Conservation (phyloP, 164 flowering plant species). For the Kingdonia uniflora region DNA sequence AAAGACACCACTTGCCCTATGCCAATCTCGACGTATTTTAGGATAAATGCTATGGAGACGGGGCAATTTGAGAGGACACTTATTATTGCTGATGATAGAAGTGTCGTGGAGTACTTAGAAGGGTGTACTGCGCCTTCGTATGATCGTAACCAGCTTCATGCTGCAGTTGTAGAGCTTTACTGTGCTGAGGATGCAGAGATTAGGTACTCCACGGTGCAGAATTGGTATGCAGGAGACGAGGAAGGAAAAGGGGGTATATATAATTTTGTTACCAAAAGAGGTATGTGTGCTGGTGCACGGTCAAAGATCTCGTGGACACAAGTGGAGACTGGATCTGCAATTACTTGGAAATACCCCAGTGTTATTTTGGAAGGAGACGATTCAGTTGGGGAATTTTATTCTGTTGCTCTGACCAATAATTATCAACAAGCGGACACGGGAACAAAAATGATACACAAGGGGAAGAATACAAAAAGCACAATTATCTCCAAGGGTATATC, state of each 20-base stretch:
- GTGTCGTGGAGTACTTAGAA: conserved; percentile 85
- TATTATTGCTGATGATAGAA: conserved; percentile 81
- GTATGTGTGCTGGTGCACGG: conserved; percentile 63
- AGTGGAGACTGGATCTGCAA: conserved; percentile 96
- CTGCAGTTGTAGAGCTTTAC: conserved; percentile 92
- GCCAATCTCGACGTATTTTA: conserved; percentile 91
- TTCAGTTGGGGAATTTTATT: conserved; percentile 87
- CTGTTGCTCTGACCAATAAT: conserved; percentile 92
- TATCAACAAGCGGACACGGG: too few relatives aligned
- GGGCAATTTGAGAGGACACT: conserved; percentile 98
- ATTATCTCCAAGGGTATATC: conserved; percentile 95
- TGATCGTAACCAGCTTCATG: conserved; percentile 86
- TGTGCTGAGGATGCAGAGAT: conserved; percentile 79
- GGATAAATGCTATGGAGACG: conserved; percentile 83
- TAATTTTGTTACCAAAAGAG: conserved; percentile 92
- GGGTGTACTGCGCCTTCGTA: conserved; percentile 97
- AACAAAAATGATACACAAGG: too few relatives aligned
- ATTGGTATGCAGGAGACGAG: conserved; percentile 95
- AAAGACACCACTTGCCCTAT: conserved; percentile 80
- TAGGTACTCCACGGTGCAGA: conserved; percentile 92
- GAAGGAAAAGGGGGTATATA: conserved; percentile 86
- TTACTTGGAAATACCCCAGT: conserved; percentile 99
- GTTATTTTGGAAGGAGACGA: conserved; percentile 87
- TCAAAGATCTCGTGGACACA: conserved; percentile 98
- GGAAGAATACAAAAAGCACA: too few relatives aligned